A percentile compares a stretch with the other conserved stretches of the same genome.
phyloP scores from a whole-genome alignment of 345 rosid species.

The Noccaea caerulescens region DNA sequence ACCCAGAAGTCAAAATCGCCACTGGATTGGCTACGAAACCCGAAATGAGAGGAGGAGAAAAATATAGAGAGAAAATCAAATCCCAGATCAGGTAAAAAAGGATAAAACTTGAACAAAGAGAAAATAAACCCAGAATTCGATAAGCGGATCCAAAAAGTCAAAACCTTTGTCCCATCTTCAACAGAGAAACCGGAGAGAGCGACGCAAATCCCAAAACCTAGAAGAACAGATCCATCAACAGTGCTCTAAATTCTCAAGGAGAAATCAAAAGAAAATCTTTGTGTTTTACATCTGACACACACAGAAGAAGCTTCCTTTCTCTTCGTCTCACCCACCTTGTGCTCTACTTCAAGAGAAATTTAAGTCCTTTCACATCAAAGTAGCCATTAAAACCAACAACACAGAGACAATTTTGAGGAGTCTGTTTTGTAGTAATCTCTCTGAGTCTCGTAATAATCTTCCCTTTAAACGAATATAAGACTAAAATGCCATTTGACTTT shows the following conservation, averaged over 20 bases:
- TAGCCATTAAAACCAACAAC: conserved; percentile 9
- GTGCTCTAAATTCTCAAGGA: not conserved
- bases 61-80: conserved; percentile 8
- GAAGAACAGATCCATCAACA: conserved; percentile 37
- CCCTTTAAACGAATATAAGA: conserved; percentile 2
- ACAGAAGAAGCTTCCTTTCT: conserved; percentile 21
- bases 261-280: not conserved
- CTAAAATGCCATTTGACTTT: conserved; percentile 43
- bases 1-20: conserved; percentile 37
- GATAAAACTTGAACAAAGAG: not conserved
- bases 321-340: conserved; percentile 25
- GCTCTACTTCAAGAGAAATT: conserved; percentile 13
- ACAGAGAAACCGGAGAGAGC: conserved; percentile 3
- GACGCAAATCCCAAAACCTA: conserved; percentile 37
- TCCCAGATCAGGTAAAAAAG: conserved; percentile 29
- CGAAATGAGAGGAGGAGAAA: conserved; percentile 4
- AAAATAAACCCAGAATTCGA: conserved; percentile 7
- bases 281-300: conserved; percentile 3
- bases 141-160: conserved; percentile 36
- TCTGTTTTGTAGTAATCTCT: conserved; percentile 14
- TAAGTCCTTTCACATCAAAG: conserved; percentile 29
- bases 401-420: conserved; percentile 11
- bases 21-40: conserved; percentile 19
- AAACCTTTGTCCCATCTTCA: conserved; percentile 39
- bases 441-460: conserved; percentile 21